A percentile compares a stretch with the other conserved stretches of the same genome.
Evolutionary conservation across 2,329 filamentous ascomycete species (phyloP).

Genomic region (Aspergillus pseudotamarii): DNA sequence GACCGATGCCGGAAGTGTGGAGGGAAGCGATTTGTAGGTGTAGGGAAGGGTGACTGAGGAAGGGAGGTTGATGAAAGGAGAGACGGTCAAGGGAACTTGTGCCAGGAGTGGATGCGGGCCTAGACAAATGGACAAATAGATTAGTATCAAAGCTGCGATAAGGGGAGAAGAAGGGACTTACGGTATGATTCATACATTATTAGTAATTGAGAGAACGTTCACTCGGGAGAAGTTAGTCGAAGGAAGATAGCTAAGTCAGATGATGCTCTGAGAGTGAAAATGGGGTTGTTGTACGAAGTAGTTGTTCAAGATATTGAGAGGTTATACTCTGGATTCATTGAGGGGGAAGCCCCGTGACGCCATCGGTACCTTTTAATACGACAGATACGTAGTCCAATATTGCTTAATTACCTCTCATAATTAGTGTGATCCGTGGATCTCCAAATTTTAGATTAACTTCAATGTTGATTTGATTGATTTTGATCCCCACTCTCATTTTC

Average conservation of each 20-base stretch:
- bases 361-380: not conserved
- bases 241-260: not conserved
- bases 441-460: not conserved
- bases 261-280: not conserved
- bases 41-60: constrained; percentile 90
- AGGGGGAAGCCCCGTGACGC: constrained; percentile 1
- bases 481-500: not conserved
- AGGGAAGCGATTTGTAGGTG: constrained; percentile 89
- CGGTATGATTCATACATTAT: constrained; percentile 51
- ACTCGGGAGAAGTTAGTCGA: not conserved
- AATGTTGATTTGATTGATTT: not conserved
- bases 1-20: constrained; percentile 76
- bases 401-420: not conserved
- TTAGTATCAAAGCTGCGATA: not conserved
- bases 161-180: constrained; percentile 27
- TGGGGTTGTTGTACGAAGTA: too few species aligned
- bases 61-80: constrained; percentile 89
- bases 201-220: not conserved
- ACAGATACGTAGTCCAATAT: not conserved
- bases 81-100: constrained; percentile 90
- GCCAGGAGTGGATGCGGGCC: constrained; percentile 84
- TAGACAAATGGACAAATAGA: constrained; percentile 36
- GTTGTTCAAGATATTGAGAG: not conserved
- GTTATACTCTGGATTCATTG: not conserved
- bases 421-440: not conserved